Evolutionary conservation across 2,329 filamentous ascomycete species (phyloP).

Genomic region (Sarocladiaceae sp.): DNA sequence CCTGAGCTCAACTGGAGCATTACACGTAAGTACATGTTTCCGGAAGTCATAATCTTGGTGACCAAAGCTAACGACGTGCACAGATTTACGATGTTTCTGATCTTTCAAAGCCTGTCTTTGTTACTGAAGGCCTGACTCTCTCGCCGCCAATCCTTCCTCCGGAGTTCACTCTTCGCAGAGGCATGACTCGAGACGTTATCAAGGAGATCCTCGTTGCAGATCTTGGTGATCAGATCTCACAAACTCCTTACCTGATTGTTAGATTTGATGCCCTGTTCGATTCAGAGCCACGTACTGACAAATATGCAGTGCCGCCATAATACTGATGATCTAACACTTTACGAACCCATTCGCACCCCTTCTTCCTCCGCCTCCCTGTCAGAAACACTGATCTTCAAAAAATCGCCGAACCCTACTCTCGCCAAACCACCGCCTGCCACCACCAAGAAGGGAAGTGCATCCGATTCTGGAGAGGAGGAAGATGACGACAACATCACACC

Average conservation of each 20-base stretch:
- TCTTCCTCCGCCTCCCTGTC: conserved; percentile 38
- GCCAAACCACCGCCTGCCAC: conserved; percentile 50
- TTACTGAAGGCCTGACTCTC: conserved; percentile 72
- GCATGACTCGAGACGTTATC: conserved; percentile 67
- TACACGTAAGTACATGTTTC: conserved; percentile 56
- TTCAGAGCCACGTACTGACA: conserved; percentile 5
- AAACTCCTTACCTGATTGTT: conserved; percentile 78
- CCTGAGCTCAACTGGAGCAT: conserved; percentile 67
- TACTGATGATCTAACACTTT: conserved; percentile 80
- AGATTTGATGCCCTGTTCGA: conserved; percentile 24
- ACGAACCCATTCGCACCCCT: conserved; percentile 66
- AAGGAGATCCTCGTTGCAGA: conserved; percentile 81
- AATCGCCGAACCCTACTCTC: conserved; percentile 64
- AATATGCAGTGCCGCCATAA: conserved; percentile 63
- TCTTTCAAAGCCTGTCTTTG: conserved; percentile 65
- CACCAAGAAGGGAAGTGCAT: conserved; percentile 40
- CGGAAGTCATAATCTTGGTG: background rate
- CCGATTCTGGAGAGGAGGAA: conserved; percentile 23
- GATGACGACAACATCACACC: conserved; percentile 1
- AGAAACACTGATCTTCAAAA: conserved; percentile 67
- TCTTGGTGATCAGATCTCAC: conserved; percentile 69
- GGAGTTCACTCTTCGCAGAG: conserved; percentile 65
- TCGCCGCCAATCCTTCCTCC: conserved; percentile 71
- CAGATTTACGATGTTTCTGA: conserved; percentile 76
- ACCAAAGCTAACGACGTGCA: conserved; percentile 8